A percentile compares a stretch with the other conserved stretches of the same genome.
Evolutionary conservation across 148 eudicot genomes (phyloP).

Genomic region (Camellia japonica): DNA sequence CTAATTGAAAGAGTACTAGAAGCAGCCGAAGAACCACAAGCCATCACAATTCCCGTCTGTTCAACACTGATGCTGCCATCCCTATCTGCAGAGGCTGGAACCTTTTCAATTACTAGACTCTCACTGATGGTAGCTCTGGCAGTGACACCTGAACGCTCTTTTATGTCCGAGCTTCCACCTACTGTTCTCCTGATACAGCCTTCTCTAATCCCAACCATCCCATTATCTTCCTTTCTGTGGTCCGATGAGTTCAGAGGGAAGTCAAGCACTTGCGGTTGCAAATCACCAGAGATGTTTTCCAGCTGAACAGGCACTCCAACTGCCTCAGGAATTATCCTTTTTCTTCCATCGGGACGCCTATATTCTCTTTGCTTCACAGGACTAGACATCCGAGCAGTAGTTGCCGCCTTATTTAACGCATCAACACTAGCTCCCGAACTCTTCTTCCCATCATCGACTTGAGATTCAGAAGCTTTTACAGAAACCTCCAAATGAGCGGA

Average conservation of each 20-base stretch:
- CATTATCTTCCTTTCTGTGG: conserved; percentile 35
- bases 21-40: conserved; percentile 40
- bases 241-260: conserved; percentile 38
- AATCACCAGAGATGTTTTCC: conserved; percentile 39
- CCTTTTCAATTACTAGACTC: conserved; percentile 86
- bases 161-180: conserved; percentile 46
- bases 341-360: conserved; percentile 96
- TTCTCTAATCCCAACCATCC: conserved; percentile 36
- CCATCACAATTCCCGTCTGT: conserved; percentile 41
- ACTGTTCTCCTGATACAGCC: conserved; percentile 40
- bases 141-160: conserved; percentile 62
- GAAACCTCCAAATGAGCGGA: conserved; percentile 35
- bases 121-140: conserved; percentile 81
- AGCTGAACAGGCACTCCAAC: conserved; percentile 70
- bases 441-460: conserved; percentile 57
- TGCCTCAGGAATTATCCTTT: conserved; percentile 95
- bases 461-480: conserved; percentile 47
- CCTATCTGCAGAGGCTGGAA: conserved; percentile 45
- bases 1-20: conserved; percentile 51
- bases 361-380: conserved; percentile 98
- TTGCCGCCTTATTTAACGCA: conserved; percentile 44
- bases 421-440: conserved; percentile 42
- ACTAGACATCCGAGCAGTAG: conserved; percentile 53
- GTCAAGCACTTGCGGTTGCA: conserved; percentile 46
- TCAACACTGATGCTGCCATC: conserved; percentile 59